phyloP scores from a whole-genome alignment of 2,329 filamentous ascomycete genomes.

The Cytospora chrysosperma region DNA sequence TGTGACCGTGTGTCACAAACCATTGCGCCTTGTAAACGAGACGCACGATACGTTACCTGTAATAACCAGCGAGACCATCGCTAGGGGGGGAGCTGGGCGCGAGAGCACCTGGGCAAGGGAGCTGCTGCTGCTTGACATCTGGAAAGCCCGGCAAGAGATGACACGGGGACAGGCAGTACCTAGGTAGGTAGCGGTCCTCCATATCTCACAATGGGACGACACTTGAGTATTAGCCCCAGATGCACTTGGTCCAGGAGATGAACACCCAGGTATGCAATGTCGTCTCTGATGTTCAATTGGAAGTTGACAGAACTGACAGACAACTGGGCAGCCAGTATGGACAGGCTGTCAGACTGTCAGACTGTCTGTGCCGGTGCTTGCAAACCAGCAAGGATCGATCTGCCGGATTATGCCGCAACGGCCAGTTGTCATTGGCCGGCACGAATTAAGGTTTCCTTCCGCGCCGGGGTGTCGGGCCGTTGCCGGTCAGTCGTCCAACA shows the following conservation, averaged over 20 bases:
- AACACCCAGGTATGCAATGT: too few species aligned
- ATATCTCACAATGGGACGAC: background rate
- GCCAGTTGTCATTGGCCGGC: background rate
- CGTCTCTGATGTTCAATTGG: too few species aligned
- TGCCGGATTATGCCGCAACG: too few species aligned
- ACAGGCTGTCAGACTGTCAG: too few species aligned
- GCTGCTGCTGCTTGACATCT: background rate
- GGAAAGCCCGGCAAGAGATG: background rate
- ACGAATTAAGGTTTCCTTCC: background rate
- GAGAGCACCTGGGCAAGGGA: background rate
- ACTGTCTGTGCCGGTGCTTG: background rate
- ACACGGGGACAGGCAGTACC: background rate
- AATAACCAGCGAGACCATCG: background rate
- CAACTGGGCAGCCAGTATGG: too few species aligned
- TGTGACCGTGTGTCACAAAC: background rate
- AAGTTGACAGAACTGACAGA: too few species aligned
- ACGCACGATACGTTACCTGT: background rate
- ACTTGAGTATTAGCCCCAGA: background rate
- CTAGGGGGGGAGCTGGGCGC: too few species aligned
- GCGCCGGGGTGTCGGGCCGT: constrained; percentile 7
- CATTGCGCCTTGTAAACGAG: background rate
- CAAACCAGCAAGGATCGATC: background rate
- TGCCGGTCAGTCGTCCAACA: background rate
- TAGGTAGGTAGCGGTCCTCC: background rate
- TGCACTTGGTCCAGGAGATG: too few species aligned